Evolutionary conservation across 2,329 filamentous ascomycete species (phyloP).

Genomic region (Talaromyces pinophilus): DNA sequence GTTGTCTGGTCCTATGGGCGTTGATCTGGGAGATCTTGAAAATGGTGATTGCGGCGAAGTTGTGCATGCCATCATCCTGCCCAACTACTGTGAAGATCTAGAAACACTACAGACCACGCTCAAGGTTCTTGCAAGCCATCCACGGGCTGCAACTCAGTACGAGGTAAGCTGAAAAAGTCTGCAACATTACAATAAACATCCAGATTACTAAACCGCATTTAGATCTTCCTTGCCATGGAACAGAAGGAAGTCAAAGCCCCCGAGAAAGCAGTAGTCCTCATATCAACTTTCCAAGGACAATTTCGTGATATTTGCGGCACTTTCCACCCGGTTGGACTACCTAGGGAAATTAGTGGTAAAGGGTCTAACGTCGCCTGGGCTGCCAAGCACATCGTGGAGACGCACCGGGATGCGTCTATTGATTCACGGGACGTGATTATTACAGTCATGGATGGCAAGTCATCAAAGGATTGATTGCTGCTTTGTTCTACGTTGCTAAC

Average conservation of each 20-base stretch:
- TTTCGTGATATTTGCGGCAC: conserved; percentile 69
- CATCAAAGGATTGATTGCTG: not conserved
- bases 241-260: conserved; percentile 63
- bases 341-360: conserved; percentile 70
- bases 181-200: not conserved
- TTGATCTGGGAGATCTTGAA: conserved; percentile 51
- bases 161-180: conserved; percentile 60
- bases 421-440: conserved; percentile 59
- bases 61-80: conserved; percentile 68
- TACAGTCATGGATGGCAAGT: conserved; percentile 70
- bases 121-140: conserved; percentile 67
- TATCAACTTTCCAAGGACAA: conserved; percentile 63
- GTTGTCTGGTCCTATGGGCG: conserved; percentile 11
- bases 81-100: conserved; percentile 73
- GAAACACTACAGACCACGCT: conserved; percentile 69
- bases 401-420: conserved; percentile 28
- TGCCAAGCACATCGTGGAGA: conserved; percentile 44
- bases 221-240: conserved; percentile 75
- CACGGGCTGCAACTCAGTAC: conserved; percentile 63
- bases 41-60: conserved; percentile 54
- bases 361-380: conserved; percentile 75
- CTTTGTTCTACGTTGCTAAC: not conserved
- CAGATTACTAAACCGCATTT: not conserved
- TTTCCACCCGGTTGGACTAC: conserved; percentile 65
- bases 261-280: conserved; percentile 62